Conservation (phyloP, 1,284 basidiomycete species). For the Pyrrhoderma noxium region DNA sequence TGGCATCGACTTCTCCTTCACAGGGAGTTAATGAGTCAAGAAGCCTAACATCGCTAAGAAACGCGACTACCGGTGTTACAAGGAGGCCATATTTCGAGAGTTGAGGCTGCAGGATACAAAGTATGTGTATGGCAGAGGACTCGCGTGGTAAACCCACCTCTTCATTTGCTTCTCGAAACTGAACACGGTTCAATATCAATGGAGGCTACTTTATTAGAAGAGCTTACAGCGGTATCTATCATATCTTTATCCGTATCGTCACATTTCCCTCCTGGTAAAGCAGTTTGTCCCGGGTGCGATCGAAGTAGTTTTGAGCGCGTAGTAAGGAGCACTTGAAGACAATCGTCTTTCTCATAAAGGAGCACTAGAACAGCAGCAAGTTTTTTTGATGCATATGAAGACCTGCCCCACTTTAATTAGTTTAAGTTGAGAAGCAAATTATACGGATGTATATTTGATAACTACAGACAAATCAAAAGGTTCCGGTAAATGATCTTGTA, state of each 20-base stretch:
- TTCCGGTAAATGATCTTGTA: constrained; percentile 34
- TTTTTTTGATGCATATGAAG: constrained; percentile 37
- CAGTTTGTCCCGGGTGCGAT: constrained; percentile 73
- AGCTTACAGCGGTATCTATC: constrained; percentile 65
- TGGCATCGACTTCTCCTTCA: constrained; percentile 64
- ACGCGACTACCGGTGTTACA: constrained; percentile 66
- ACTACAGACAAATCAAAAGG: constrained; percentile 40
- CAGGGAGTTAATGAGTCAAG: constrained; percentile 47
- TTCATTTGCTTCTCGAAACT: constrained; percentile 79
- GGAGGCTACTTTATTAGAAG: not conserved
- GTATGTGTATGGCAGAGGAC: constrained; percentile 46
- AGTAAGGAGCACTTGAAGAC: constrained; percentile 70
- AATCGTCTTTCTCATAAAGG: constrained; percentile 58
- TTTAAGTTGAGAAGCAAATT: no score
- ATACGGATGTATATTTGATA: no score
- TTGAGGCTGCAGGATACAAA: constrained; percentile 68
- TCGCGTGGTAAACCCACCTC: constrained; percentile 65
- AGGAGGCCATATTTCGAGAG: constrained; percentile 56
- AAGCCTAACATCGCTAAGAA: constrained; percentile 50
- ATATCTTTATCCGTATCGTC: constrained; percentile 61
- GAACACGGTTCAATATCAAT: constrained; percentile 3
- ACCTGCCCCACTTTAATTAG: constrained; percentile 28
- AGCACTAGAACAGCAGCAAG: constrained; percentile 74
- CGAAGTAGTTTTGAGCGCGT: constrained; percentile 74
- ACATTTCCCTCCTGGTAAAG: constrained; percentile 76